Percentiles rank a stretch among this genome's conserved stretches.
These are phyloP conservation scores for Calonectria pteridis DNA, from an alignment of 2,329 filamentous ascomycete species.

Conservation along the genomic window DNA sequence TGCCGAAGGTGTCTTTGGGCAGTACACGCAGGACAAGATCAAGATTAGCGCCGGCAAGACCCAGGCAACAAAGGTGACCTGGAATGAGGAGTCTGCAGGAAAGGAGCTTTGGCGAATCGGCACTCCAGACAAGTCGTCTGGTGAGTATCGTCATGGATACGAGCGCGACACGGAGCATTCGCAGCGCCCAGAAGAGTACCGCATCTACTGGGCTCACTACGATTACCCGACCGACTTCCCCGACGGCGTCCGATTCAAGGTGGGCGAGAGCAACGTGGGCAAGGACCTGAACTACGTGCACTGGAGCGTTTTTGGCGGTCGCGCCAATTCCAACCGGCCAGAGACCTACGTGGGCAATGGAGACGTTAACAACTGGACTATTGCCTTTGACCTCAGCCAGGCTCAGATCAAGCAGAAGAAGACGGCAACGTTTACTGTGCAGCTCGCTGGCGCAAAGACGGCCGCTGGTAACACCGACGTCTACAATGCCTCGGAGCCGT, in stretches of 20 bases:
- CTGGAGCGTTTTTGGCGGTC: constrained; percentile 73
- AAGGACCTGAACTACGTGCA: constrained; percentile 74
- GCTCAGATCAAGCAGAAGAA: constrained; percentile 55
- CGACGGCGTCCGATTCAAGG: constrained; percentile 66
- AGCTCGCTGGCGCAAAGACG: constrained; percentile 72
- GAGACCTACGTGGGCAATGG: constrained; percentile 57
- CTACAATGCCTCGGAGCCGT: constrained; percentile 65
- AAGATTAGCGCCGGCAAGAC: constrained; percentile 53
- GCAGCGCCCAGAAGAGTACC: constrained; percentile 67
- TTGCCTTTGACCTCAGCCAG: constrained; percentile 62
- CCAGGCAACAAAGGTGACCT: constrained; percentile 56
- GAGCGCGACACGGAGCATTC: constrained; percentile 61
- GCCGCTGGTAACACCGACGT: constrained; percentile 72
- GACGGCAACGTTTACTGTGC: constrained; percentile 70
- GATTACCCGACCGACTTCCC: constrained; percentile 73
- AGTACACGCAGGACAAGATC: constrained; percentile 66
- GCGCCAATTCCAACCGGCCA: constrained; percentile 60
- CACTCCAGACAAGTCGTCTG: constrained; percentile 70
- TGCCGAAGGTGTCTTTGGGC: constrained; percentile 71
- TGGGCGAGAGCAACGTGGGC: constrained; percentile 63
- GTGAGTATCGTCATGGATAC: constrained; percentile 71
- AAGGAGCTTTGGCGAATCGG: constrained; percentile 73
- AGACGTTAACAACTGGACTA: constrained; percentile 70
- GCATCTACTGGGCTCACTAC: constrained; percentile 71
- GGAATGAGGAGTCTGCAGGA: constrained; percentile 68